Evolutionary conservation across 352 stramenopile genomes (phyloP), one percentile per base, ranked within the genome.

Genomic region (Phytophthora fragariae): DNA sequence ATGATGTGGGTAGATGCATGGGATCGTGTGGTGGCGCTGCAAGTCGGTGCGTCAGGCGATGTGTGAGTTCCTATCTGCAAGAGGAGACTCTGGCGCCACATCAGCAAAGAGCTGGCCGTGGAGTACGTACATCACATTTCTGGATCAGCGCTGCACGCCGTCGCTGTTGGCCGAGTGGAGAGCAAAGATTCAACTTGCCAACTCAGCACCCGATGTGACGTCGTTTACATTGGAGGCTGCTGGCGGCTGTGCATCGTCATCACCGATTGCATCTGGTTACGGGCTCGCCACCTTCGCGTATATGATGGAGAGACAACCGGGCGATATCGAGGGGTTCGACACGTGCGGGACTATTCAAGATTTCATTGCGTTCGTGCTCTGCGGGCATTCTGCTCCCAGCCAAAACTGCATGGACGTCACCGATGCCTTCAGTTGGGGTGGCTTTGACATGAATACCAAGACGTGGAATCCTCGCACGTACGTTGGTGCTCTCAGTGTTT

Each of bases 321-420:
- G 41, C 1, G 52, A 70, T 14, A 58, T 93, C 0, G 52, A 65
- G 17, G 63, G 53, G 0, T 93, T 81, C 54, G 87, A 94, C 44
- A 66, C 79, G 7, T 94, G 85, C 59, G 87, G 87, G 10, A 94
- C 85, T 9, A 92, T 94, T 59, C 83, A 89, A 64, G 87, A 94
- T 53, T 75, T 94, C 1, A 58, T 94, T 0, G 80, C 79, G 14
- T 93, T 92, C 55, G 65, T 75, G 11, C 66, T 94, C 11, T 91
- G 83, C 35, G 82, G 85, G 11, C 73, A 89, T 50, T 67, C 55
- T 3, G 52, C 27, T 6, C 55, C 74, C 1, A 44, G 29, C 1
- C 33, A 84, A 12, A 79, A 79, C 24, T 78, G 63, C 54, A 94
- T 94, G 56, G 87, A 93, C 72, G 80, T 75, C 12, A 94, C 86